Evolutionary conservation across 306 rosid species (phyloP).

Genomic region (Inga oerstediana): DNA sequence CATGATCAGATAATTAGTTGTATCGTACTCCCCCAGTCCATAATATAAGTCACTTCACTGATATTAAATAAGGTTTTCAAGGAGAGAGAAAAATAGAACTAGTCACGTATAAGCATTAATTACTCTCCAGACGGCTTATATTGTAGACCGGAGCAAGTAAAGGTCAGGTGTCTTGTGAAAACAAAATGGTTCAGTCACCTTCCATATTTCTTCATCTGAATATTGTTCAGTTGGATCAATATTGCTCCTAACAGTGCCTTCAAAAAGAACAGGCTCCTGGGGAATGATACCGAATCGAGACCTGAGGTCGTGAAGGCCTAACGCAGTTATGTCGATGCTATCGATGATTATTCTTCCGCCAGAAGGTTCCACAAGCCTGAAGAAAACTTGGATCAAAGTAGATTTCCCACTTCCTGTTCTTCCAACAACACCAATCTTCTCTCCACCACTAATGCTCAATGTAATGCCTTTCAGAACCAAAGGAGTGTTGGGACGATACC

Average conservation of each 20-base stretch:
- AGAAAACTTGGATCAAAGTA: slow-evolving; percentile 88
- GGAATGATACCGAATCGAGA: slow-evolving; percentile 96
- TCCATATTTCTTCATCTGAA: slow-evolving; percentile 93
- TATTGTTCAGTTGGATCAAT: slow-evolving; percentile 74
- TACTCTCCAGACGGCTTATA: too few relatives aligned
- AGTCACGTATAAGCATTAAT: too few relatives aligned
- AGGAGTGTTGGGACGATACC: slow-evolving; percentile 90
- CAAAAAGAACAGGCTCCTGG: slow-evolving; percentile 97
- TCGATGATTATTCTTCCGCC: slow-evolving; percentile 87
- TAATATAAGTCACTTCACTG: not conserved
- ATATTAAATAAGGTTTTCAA: too few relatives aligned
- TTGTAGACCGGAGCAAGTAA: too few relatives aligned
- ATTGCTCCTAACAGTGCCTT: slow-evolving; percentile 92
- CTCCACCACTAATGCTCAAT: slow-evolving; percentile 81
- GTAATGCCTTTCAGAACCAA: slow-evolving; percentile 90
- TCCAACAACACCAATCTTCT: slow-evolving; percentile 92
- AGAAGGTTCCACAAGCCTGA: slow-evolving; percentile 92
- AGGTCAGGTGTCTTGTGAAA: not conserved
- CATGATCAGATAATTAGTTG: not conserved
- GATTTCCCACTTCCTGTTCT: slow-evolving; percentile 97
- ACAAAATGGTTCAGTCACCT: slow-evolving; percentile 47
- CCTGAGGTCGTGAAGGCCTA: slow-evolving; percentile 94
- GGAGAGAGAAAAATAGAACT: too few relatives aligned
- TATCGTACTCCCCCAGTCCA: not conserved
- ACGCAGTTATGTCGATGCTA: slow-evolving; percentile 63